Conservation (phyloP, 2,329 filamentous ascomycete species). For the Diaporthe helianthi region DNA sequence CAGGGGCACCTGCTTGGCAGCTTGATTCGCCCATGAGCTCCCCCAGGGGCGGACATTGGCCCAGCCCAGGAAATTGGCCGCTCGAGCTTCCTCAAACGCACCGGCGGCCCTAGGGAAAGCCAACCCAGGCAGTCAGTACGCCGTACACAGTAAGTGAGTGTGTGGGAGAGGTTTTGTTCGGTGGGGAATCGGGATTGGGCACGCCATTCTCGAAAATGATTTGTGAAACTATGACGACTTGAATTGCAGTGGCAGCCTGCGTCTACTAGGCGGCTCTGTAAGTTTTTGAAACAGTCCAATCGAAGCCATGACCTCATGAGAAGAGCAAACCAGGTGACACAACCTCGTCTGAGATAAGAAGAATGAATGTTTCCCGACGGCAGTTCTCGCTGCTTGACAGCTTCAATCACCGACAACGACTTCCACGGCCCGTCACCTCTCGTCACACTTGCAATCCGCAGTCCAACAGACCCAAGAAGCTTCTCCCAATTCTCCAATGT, state of each 20-base stretch:
- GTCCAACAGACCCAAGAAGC: conserved; percentile 39
- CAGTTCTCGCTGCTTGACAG: neutral
- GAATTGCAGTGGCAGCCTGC: neutral
- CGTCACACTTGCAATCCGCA: conserved; percentile 39
- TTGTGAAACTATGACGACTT: conserved; percentile 12
- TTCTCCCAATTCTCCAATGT: conserved; percentile 39
- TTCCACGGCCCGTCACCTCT: conserved; percentile 22
- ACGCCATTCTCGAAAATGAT: neutral
- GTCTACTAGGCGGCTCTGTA: neutral
- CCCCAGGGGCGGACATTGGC: conserved; percentile 19
- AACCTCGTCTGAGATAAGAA: neutral
- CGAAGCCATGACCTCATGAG: neutral
- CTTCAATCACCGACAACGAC: conserved; percentile 33
- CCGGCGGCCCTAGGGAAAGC: neutral
- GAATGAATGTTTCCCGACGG: neutral
- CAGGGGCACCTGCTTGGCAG: conserved; percentile 20
- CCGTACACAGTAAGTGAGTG: too few relatives aligned
- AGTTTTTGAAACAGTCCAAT: neutral
- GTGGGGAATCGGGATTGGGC: neutral
- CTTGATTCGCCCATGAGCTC: conserved; percentile 7
- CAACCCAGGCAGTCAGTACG: too few relatives aligned
- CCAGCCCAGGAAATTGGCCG: conserved; percentile 24
- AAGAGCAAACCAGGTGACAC: too few relatives aligned
- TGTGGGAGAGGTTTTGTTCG: neutral
- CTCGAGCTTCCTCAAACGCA: conserved; percentile 14